Conservation (phyloP, 306 rosid genomes). For the Begonia masoniana region DNA sequence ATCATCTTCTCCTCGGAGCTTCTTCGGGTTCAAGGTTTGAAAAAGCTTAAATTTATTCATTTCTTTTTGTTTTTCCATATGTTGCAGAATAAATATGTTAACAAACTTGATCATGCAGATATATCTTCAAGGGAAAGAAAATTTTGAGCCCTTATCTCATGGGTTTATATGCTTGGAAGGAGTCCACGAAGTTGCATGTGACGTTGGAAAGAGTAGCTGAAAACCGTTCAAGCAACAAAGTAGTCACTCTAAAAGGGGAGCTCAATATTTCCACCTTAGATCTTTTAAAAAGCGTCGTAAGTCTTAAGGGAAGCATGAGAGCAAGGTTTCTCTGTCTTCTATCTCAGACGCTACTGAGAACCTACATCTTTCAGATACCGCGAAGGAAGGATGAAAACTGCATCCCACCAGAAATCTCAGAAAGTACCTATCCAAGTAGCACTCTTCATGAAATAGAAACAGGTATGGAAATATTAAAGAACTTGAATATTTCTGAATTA, state of each 20-base stretch:
- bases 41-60: slow-evolving; percentile 1
- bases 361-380: slow-evolving; percentile 22
- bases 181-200: slow-evolving; percentile 18
- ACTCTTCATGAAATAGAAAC: slow-evolving; percentile 14
- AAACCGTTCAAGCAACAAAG: slow-evolving; percentile 10
- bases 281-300: slow-evolving; percentile 18
- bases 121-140: slow-evolving; percentile 22
- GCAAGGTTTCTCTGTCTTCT: slow-evolving; percentile 14
- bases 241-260: slow-evolving; percentile 12
- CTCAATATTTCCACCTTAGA: slow-evolving; percentile 14
- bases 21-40: slow-evolving; percentile 20
- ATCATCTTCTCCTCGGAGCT: slow-evolving; percentile 22
- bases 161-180: slow-evolving; percentile 20
- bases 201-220: slow-evolving; percentile 13
- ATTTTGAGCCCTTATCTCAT: slow-evolving; percentile 19
- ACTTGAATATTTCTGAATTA: too few species aligned
- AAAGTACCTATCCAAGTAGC: slow-evolving; percentile 8
- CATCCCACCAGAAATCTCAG: slow-evolving; percentile 1
- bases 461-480: slow-evolving; percentile 5
- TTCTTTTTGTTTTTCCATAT: slow-evolving; percentile 1
- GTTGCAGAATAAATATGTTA: background rate
- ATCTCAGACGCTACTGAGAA: slow-evolving; percentile 12
- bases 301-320: slow-evolving; percentile 16
- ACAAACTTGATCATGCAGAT: slow-evolving; percentile 16
- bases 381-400: slow-evolving; percentile 6